Evolutionary conservation across 2,329 filamentous ascomycete genomes (phyloP).

Genomic region (Setomelanomma holmii): DNA sequence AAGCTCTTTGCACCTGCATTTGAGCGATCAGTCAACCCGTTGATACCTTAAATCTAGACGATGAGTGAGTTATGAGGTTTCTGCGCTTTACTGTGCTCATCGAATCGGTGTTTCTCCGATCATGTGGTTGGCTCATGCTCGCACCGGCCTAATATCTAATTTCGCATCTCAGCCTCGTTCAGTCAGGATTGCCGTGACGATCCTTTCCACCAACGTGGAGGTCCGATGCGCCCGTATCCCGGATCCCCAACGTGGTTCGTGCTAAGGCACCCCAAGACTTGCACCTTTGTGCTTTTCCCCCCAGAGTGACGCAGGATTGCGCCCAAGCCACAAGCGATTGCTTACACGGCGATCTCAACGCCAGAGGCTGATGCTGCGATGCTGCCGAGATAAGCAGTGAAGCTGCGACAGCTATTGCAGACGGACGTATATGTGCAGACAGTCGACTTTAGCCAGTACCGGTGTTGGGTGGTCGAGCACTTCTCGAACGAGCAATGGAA

Average conservation of each 20-base stretch:
- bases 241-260: not conserved
- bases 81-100: no score
- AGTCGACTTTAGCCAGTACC: not conserved
- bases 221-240: not conserved
- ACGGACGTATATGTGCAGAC: not conserved
- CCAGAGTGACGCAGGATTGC: not conserved
- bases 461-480: not conserved
- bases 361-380: not conserved
- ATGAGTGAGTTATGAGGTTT: no score
- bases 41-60: no score
- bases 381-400: not conserved
- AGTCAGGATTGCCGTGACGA: not conserved
- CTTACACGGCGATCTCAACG: not conserved
- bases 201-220: not conserved
- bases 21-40: no score
- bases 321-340: no score
- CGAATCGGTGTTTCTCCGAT: no score
- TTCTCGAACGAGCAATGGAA: not conserved
- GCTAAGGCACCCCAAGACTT: not conserved
- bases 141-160: not conserved
- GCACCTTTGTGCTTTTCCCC: not conserved
- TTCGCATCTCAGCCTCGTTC: not conserved
- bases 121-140: not conserved
- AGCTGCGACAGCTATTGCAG: not conserved
- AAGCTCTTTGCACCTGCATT: no score